A percentile compares a stretch with the other conserved stretches of the same genome.
These are phyloP conservation scores for Periglandula ipomoeae DNA, from an alignment of 2,329 filamentous ascomycete genomes.

Conservation along the genomic window DNA sequence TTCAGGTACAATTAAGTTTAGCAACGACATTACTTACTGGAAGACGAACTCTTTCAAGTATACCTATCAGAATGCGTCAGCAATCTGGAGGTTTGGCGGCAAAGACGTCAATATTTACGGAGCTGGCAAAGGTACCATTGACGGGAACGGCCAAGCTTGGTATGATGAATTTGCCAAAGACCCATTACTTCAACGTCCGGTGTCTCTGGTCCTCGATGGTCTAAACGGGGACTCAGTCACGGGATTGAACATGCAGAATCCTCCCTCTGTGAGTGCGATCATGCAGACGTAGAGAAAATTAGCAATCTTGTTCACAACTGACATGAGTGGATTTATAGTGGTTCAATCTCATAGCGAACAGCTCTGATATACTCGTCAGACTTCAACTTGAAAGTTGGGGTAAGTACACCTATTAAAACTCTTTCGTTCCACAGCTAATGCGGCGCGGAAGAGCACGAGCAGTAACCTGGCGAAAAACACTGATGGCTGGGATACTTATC, in stretches of 20 bases:
- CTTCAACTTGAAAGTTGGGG: slow-evolving; percentile 46
- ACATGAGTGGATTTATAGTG: slow-evolving; percentile 12
- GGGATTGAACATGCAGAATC: slow-evolving; percentile 51
- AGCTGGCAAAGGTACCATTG: slow-evolving; percentile 31
- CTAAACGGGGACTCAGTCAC: slow-evolving; percentile 48
- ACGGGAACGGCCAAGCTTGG: slow-evolving; percentile 58
- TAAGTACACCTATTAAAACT: not conserved
- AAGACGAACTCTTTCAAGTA: slow-evolving; percentile 54
- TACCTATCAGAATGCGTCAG: slow-evolving; percentile 54
- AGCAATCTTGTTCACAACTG: not conserved
- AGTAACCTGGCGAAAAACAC: slow-evolving; percentile 48
- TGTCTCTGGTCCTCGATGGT: slow-evolving; percentile 48
- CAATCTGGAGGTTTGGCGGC: slow-evolving; percentile 23
- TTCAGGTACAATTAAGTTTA: slow-evolving; percentile 50
- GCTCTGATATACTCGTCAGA: slow-evolving; percentile 54
- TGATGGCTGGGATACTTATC: slow-evolving; percentile 57
- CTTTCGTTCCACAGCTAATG: not conserved
- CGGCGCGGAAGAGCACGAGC: slow-evolving; percentile 24
- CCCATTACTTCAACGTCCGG: slow-evolving; percentile 44
- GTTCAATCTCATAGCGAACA: slow-evolving; percentile 55
- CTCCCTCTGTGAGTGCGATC: slow-evolving; percentile 19
- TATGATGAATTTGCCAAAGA: slow-evolving; percentile 38
- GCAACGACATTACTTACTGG: slow-evolving; percentile 61
- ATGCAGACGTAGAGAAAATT: not conserved
- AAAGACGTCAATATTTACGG: slow-evolving; percentile 54